These are phyloP conservation scores for Ceratobasidium sp. DNA, from an alignment of 1,284 basidiomycete species.

Conservation along the genomic window DNA sequence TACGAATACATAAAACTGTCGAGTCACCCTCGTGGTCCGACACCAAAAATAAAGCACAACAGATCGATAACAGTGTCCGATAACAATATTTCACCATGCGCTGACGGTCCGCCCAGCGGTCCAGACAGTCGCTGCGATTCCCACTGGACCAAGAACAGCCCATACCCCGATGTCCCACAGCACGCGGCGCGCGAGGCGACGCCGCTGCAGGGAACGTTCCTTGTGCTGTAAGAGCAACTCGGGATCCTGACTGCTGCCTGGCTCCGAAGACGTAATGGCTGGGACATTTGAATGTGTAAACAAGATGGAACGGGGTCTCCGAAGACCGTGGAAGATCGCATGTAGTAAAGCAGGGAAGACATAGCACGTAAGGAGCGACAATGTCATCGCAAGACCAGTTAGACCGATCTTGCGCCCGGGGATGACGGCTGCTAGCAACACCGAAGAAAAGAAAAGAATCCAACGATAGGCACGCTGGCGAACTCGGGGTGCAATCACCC, in stretches of 20 bases:
- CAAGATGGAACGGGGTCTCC: conserved; percentile 32
- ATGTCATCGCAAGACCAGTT: conserved; percentile 24
- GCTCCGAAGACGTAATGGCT: conserved; percentile 3
- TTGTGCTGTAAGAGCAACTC: conserved; percentile 22
- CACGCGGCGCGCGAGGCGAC: conserved; percentile 28
- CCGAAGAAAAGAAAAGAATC: conserved; percentile 15
- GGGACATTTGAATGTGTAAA: conserved; percentile 3
- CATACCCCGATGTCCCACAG: conserved; percentile 32
- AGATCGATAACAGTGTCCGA: conserved; percentile 16
- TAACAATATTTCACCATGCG: conserved; percentile 11
- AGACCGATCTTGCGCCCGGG: conserved; percentile 25
- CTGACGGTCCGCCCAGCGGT: conserved; percentile 31
- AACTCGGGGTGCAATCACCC: conserved; percentile 24
- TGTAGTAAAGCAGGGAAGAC: conserved; percentile 28
- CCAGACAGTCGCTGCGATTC: conserved; percentile 27
- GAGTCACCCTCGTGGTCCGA: not conserved
- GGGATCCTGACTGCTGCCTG: conserved; percentile 12
- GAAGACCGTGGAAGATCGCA: conserved; percentile 33
- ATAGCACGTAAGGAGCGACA: conserved; percentile 40
- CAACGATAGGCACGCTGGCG: conserved; percentile 34
- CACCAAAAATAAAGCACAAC: conserved; percentile 8
- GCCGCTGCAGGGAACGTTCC: conserved; percentile 32
- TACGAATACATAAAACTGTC: conserved; percentile 30
- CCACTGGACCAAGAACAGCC: conserved; percentile 31
- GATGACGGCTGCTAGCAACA: conserved; percentile 14